Evolutionary conservation across 345 rosid species (phyloP), one percentile per base, ranked within the genome.

Genomic region (Salix arbutifolia): DNA sequence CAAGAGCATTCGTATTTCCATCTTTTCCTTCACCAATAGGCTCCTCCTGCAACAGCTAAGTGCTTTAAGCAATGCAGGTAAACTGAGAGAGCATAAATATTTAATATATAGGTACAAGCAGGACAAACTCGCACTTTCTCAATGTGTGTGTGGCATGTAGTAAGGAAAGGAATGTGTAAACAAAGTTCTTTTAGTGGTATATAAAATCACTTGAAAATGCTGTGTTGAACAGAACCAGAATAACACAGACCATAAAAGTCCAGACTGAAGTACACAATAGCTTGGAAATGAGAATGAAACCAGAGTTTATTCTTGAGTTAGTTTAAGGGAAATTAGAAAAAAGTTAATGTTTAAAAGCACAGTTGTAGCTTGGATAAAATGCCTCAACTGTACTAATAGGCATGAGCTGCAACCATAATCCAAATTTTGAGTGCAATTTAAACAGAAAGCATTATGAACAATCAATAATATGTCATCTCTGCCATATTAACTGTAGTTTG

Each of bases 1-100:
- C 84, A 61, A 74, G 71, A 6, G 78, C 67, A 79, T 62, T 81
- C 52, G 40, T 76, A 78, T 83, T 84, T 44, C 73, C 31, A 74
- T 83, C 88, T 79, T 86, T 58, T 62, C 73, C 87, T 75, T 76
- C 83, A 33, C 46, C 60, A 67, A 62, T 60, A 40, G 79, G 76
- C 77, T 65, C 89, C 72, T 87, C 86, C 97, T 89, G 85, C 56
- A 71, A 68, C 77, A 64, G 73, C 42, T 46, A 75, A 77, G n/a
- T 10, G 52, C 40, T 21, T 67, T 79, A 42, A 80, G 69, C 65
- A 83, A 30, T 26, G 46, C 40, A 76, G 38, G 53, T 35, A 37
- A 60, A 79, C 6, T 37, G 61, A 79, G 18, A 12, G 50, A 13
- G 4, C 16, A 46, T 46, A 16, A 46, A 46, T 46, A 46, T 46